These are phyloP conservation scores for Solanum chmielewskii DNA, from an alignment of 257 asterid genomes.

Conservation along the genomic window DNA sequence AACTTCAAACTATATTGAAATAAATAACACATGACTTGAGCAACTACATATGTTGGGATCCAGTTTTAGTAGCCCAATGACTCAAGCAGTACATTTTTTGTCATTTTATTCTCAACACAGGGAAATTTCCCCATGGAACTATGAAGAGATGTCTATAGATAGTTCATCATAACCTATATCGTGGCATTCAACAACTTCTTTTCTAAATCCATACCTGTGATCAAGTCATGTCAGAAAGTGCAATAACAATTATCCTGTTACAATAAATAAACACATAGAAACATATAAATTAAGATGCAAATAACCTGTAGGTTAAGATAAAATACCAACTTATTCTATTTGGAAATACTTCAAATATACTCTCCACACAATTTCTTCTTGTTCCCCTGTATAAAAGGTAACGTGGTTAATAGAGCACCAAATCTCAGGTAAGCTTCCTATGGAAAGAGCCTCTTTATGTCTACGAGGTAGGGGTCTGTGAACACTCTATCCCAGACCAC, in stretches of 20 bases:
- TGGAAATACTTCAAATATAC: background rate
- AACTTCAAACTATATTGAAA: background rate
- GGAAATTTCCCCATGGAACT: background rate
- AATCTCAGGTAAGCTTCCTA: background rate
- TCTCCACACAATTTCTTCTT: background rate
- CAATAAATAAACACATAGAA: background rate
- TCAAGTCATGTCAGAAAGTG: slow-evolving; percentile 6
- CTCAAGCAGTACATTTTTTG: background rate
- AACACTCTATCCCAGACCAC: background rate
- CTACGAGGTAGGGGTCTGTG: background rate
- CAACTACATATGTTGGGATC: background rate
- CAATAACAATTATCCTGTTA: background rate
- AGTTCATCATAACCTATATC: slow-evolving; percentile 29
- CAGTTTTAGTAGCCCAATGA: background rate
- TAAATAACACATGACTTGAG: background rate
- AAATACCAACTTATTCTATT: background rate
- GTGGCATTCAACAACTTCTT: slow-evolving; percentile 85
- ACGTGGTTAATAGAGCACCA: background rate
- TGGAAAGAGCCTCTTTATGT: background rate
- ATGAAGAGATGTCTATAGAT: background rate
- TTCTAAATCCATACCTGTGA: slow-evolving; percentile 85
- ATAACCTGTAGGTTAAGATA: background rate
- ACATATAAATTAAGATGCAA: background rate
- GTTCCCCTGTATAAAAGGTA: background rate
- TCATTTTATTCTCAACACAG: background rate